phyloP scores from a whole-genome alignment of 495 filamentous ascomycete species.

The Aspergillus panamensis region DNA sequence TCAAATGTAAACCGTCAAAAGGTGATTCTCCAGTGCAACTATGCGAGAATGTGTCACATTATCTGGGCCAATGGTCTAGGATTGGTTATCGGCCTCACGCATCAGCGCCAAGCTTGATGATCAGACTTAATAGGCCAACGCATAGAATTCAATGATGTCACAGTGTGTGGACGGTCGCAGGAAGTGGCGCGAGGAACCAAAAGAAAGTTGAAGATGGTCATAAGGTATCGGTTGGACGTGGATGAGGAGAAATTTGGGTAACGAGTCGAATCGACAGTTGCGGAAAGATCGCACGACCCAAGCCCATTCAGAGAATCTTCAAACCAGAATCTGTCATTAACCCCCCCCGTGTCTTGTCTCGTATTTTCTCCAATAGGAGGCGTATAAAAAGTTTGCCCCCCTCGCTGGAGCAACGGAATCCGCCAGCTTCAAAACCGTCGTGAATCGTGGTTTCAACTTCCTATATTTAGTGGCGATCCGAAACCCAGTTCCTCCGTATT shows the following conservation, averaged over 20 bases:
- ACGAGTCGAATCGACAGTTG: slow-evolving; percentile 1
- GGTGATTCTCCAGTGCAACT: slow-evolving; percentile 6
- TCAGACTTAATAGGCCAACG: slow-evolving; percentile 15
- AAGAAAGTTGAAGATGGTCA: slow-evolving; percentile 1
- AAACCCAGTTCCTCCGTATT: not conserved
- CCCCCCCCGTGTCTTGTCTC: not conserved
- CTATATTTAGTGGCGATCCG: not conserved
- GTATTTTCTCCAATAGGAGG: not conserved
- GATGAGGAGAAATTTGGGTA: not conserved
- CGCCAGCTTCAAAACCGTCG: not conserved
- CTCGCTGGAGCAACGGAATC: not conserved
- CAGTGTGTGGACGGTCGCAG: slow-evolving; percentile 1
- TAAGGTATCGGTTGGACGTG: not conserved
- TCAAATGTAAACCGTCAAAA: slow-evolving; percentile 28
- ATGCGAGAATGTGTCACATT: slow-evolving; percentile 12
- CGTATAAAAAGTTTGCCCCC: not conserved
- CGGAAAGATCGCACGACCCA: not conserved
- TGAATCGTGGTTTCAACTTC: slow-evolving; percentile 1
- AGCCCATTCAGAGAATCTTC: not conserved
- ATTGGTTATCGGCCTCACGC: slow-evolving; percentile 15
- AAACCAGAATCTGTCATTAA: not conserved
- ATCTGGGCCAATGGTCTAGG: not conserved
- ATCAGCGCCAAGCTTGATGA: slow-evolving; percentile 13
- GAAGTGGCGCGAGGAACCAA: not conserved
- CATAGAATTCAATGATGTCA: slow-evolving; percentile 21